phyloP scores from a whole-genome alignment of 371 early-diverging fungal genomes.

The Homolaphlyctis polyrhiza region DNA sequence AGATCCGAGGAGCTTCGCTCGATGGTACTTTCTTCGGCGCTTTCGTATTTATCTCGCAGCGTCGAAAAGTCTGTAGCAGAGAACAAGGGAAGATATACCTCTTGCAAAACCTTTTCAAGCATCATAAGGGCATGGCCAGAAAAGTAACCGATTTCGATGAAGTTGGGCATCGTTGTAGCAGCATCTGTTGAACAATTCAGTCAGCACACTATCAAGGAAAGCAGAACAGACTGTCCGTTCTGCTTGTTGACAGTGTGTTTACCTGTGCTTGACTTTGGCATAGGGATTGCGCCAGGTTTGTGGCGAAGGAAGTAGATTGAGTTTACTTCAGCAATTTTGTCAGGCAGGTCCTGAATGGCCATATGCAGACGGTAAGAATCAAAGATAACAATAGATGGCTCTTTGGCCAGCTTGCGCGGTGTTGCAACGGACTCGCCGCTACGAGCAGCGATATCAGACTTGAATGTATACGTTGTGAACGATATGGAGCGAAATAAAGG shows the following conservation, averaged over 20 bases:
- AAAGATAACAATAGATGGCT: slow-evolving; percentile 3
- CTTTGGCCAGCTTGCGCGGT: not conserved
- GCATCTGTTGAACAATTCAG: slow-evolving; percentile 20
- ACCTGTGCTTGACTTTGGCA: slow-evolving; percentile 29
- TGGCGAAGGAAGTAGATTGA: slow-evolving; percentile 46
- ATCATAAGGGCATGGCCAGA: slow-evolving; percentile 44
- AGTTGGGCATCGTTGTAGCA: slow-evolving; percentile 12
- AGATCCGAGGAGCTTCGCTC: slow-evolving; percentile 8
- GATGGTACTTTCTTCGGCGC: slow-evolving; percentile 2
- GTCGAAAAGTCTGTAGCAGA: slow-evolving; percentile 15
- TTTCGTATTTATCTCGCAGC: not conserved
- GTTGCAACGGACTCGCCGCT: not conserved
- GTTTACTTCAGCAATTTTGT: slow-evolving; percentile 42
- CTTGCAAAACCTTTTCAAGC: slow-evolving; percentile 45
- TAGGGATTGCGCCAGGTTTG: slow-evolving; percentile 29
- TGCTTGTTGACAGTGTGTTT: not conserved
- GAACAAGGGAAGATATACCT: slow-evolving; percentile 50
- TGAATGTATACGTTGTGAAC: not conserved
- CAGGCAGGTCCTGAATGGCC: slow-evolving; percentile 37
- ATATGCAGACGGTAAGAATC: slow-evolving; percentile 31
- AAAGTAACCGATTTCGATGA: slow-evolving; percentile 46
- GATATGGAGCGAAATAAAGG: not conserved
- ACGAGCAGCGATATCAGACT: not conserved
- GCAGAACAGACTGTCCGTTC: not conserved
- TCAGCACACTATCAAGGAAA: not conserved